Conservation (phyloP, 2,329 filamentous ascomycete genomes). For the Penicillium sp. region DNA sequence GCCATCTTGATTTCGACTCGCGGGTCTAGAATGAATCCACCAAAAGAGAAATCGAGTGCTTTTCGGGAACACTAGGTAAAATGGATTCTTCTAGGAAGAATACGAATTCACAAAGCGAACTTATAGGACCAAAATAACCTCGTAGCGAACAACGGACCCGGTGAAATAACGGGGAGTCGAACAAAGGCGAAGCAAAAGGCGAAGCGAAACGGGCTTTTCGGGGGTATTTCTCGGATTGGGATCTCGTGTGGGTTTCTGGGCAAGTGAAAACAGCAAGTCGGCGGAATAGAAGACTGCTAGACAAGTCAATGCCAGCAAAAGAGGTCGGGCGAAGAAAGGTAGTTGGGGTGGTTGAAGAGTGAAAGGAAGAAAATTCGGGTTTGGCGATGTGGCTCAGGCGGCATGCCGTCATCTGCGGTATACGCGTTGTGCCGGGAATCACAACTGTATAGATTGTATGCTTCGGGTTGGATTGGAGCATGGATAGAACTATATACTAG, state of each 20-base stretch:
- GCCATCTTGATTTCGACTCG: constrained; percentile 61
- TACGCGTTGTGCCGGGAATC: not conserved
- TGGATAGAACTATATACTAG: not conserved
- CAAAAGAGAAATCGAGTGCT: constrained; percentile 13
- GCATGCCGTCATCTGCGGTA: constrained; percentile 27
- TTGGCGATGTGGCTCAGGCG: constrained; percentile 24
- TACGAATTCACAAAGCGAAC: constrained; percentile 3
- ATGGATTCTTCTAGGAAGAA: constrained; percentile 4
- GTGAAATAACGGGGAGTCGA: constrained; percentile 6
- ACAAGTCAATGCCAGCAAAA: constrained; percentile 54
- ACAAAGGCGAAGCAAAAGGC: constrained; percentile 14
- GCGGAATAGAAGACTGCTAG: constrained; percentile 37
- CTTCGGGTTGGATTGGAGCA: not conserved
- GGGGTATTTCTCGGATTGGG: constrained; percentile 8
- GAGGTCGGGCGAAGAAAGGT: constrained; percentile 33
- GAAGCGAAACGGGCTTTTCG: constrained; percentile 6
- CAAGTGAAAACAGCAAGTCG: constrained; percentile 8
- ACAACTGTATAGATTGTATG: not conserved
- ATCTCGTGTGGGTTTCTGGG: constrained; percentile 2
- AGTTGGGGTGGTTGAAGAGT: constrained; percentile 23
- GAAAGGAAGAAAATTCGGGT: constrained; percentile 31
- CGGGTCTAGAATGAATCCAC: constrained; percentile 12
- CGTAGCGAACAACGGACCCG: not conserved
- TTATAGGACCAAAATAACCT: constrained; percentile 6
- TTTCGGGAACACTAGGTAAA: constrained; percentile 5